Conservation (phyloP, 2,329 filamentous ascomycete species). For the Pseudogymnoascus sp. region DNA sequence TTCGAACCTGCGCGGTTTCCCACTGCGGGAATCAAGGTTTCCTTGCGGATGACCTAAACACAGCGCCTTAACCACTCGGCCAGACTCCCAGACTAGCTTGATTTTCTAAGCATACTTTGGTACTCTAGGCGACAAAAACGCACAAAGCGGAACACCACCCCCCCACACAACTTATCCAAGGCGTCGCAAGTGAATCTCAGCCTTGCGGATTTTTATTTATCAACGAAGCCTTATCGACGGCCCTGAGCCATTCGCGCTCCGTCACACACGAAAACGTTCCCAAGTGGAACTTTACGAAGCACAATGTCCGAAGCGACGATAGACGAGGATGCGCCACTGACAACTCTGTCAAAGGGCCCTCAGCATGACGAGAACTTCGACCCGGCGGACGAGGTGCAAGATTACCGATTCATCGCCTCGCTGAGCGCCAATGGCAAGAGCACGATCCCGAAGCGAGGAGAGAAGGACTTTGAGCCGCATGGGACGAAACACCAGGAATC, state of each 20-base stretch:
- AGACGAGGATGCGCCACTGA: constrained; percentile 27
- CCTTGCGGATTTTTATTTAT: constrained; percentile 5
- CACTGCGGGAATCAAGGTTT: constrained; percentile 28
- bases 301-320: constrained; percentile 8
- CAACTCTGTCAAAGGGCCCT: constrained; percentile 13
- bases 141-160: not conserved
- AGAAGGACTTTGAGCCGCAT: constrained; percentile 96
- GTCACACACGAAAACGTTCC: not conserved
- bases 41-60: constrained; percentile 37
- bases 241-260: not conserved
- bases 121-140: not conserved
- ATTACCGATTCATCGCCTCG: constrained; percentile 67
- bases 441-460: constrained; percentile 76
- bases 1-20: constrained; percentile 44
- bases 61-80: constrained; percentile 51
- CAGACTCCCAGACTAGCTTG: constrained; percentile 31
- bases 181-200: not conserved
- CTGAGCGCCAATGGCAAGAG: constrained; percentile 44
- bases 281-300: not conserved
- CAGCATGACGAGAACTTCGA: constrained; percentile 43
- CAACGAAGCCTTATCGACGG: not conserved
- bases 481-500: constrained; percentile 74
- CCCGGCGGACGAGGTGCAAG: constrained; percentile 72
- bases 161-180: not conserved
- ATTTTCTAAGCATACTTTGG: not conserved